These are phyloP conservation scores for Rhizodiscina lignyota DNA, from an alignment of 495 filamentous ascomycete genomes.

Conservation along the genomic window DNA sequence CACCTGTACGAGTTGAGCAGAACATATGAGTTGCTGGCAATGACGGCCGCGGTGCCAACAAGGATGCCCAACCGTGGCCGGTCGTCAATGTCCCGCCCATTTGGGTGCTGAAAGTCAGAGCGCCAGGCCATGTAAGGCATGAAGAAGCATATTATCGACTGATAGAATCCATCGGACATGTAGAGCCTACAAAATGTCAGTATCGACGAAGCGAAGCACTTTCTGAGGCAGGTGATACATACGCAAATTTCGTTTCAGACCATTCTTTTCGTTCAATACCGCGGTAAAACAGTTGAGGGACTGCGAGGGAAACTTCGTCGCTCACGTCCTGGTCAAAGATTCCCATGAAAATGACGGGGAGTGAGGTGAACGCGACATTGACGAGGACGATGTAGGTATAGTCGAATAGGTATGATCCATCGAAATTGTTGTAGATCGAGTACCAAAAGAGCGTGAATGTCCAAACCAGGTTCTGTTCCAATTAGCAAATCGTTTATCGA, in stretches of 20 bases:
- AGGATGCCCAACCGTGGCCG: constrained; percentile 66
- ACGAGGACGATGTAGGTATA: constrained; percentile 93
- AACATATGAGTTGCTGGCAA: constrained; percentile 79
- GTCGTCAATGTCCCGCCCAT: constrained; percentile 58
- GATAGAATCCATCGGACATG: constrained; percentile 88
- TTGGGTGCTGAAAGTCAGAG: constrained; percentile 47
- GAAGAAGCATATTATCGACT: constrained; percentile 84
- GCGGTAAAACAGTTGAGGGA: constrained; percentile 85
- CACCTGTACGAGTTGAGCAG: constrained; percentile 90
- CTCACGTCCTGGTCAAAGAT: constrained; percentile 93
- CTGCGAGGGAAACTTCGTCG: constrained; percentile 80
- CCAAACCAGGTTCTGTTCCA: constrained; percentile 79
- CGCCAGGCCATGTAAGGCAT: constrained; percentile 69
- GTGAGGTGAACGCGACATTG: constrained; percentile 91
- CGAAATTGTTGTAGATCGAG: constrained; percentile 86
- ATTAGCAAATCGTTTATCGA: too few relatives aligned
- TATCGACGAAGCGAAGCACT: constrained; percentile 1
- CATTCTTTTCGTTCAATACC: too few relatives aligned
- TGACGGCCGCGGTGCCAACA: constrained; percentile 60
- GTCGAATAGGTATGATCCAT: constrained; percentile 90
- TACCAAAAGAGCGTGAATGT: constrained; percentile 96
- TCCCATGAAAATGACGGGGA: constrained; percentile 93
- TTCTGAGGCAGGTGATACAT: too few relatives aligned
- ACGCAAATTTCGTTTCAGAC: constrained; percentile 53
- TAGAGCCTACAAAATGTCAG: constrained; percentile 52